phyloP scores from a whole-genome alignment of 2,329 filamentous ascomycete genomes.

The Fusarium sp. region DNA sequence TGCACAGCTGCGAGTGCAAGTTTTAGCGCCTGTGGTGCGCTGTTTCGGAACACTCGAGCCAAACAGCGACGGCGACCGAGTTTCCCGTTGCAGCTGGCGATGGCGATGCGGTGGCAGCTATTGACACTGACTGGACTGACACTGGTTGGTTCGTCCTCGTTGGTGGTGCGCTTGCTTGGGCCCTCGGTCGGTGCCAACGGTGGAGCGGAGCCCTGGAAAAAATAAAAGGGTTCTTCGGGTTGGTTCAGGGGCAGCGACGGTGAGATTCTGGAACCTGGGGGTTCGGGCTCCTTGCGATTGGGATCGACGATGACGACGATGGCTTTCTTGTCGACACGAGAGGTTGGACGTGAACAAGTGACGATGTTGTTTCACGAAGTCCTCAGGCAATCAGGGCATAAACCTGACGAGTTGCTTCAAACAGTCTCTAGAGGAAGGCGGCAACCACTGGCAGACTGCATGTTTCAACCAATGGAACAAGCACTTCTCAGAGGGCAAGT shows the following conservation, averaged over 20 bases:
- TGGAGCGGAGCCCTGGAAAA: conserved; percentile 27
- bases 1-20: background rate
- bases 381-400: conserved; percentile 1
- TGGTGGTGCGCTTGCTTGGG: conserved; percentile 7
- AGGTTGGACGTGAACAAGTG: too few relatives aligned
- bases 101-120: background rate
- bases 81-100: background rate
- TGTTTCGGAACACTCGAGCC: background rate
- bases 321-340: conserved; percentile 26
- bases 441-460: conserved; percentile 10
- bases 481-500: background rate
- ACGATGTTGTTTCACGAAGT: too few relatives aligned
- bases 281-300: conserved; percentile 8
- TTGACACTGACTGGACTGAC: background rate
- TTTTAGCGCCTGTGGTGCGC: background rate
- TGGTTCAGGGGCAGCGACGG: conserved; percentile 26
- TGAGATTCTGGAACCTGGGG: conserved; percentile 24
- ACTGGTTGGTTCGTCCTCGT: conserved; percentile 4
- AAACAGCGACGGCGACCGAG: background rate
- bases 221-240: too few relatives aligned
- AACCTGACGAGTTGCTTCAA: background rate
- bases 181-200: conserved; percentile 15
- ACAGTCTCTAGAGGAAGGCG: conserved; percentile 8
- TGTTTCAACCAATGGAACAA: background rate
- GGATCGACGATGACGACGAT: conserved; percentile 39